Evolutionary conservation across 768 basidiomycete genomes (phyloP).

Genomic region (Agaricus subrufescens): DNA sequence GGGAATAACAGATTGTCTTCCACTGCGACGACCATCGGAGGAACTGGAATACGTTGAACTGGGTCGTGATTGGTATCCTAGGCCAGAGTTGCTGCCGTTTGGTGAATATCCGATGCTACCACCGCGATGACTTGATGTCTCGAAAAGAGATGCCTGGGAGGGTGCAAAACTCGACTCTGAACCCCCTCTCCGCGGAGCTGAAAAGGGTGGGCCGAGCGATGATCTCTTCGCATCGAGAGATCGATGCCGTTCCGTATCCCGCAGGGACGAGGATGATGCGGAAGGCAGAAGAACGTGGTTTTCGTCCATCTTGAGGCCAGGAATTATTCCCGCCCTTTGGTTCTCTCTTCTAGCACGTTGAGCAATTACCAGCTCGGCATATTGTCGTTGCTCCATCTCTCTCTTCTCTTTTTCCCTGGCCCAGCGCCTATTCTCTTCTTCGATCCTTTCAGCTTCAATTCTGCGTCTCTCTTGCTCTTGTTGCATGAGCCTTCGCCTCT

Average conservation of each 20-base stretch:
- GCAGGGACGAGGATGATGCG: constrained; percentile 33
- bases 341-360: constrained; percentile 58
- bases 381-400: constrained; percentile 47
- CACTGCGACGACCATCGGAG: constrained; percentile 50
- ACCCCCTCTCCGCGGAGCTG: constrained; percentile 37
- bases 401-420: constrained; percentile 48
- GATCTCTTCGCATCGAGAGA: constrained; percentile 30
- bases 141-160: constrained; percentile 20
- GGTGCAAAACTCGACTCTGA: constrained; percentile 38
- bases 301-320: constrained; percentile 23
- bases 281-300: constrained; percentile 25
- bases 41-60: constrained; percentile 55
- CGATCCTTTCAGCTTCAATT: constrained; percentile 38
- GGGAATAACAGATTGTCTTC: constrained; percentile 33
- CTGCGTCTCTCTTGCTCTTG: constrained; percentile 46
- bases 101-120: constrained; percentile 13
- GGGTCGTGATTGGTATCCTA: constrained; percentile 38
- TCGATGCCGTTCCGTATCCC: constrained; percentile 39
- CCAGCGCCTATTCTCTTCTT: constrained; percentile 44
- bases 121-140: constrained; percentile 3
- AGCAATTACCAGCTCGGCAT: constrained; percentile 57
- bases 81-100: constrained; percentile 20
- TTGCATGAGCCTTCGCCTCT: constrained; percentile 45
- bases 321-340: constrained; percentile 41
- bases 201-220: constrained; percentile 26